Base-by-base conservation (phyloP, 1,284 basidiomycete genomes). In the Filobasidium uniguttulatum region DNA sequence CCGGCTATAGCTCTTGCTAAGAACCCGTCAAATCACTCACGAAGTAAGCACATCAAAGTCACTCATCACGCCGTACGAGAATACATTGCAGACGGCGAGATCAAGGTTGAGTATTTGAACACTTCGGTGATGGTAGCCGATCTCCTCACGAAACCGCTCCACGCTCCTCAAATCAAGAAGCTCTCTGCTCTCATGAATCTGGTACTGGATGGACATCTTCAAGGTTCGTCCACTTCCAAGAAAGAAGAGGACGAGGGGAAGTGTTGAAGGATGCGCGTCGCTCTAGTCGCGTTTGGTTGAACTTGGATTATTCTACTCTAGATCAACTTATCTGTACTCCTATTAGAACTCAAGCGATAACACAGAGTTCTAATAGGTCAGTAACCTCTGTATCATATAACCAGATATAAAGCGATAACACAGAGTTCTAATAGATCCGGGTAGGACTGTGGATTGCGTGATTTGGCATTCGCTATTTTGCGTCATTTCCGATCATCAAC, bases 1-100 rank as follows among this genome's bases (percentile, higher is more conserved):
- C 20, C 38, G 26, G 28, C 53, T 3, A 45, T 50, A 10, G 17
- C 25, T 22, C 23, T 45, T 4, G 23, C 53, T 8, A 19, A 38
- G 8, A 34, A 47, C 30, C 49, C 41, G n/a, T 29, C 20, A 10
- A 14, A 41, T 23, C 40, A 44, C 40, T 22, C 23, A 30, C 9
- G 15, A 8, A 14, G 28, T 3, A 57, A 55, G 31, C 49, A 52
- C 48, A 52, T 53, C 7, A 25, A 45, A 9, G 45, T 35, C 12
- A 29, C 35, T 15, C 48, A 49, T 12, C 45, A 41, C 17, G 31
- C 14, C 12, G n/a, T 41, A n/a, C 25, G 44, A 19, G 44, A 44
- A 37, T 40, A 41, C 1, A 63, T 75, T 3, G 12, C n/a, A 7
- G 47, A 33, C 10, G 28, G 28, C 17, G 23, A 3, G 4, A 19